These are phyloP conservation scores for Penicillium sp. DNA, from an alignment of 2,329 filamentous ascomycete species.

Conservation along the genomic window DNA sequence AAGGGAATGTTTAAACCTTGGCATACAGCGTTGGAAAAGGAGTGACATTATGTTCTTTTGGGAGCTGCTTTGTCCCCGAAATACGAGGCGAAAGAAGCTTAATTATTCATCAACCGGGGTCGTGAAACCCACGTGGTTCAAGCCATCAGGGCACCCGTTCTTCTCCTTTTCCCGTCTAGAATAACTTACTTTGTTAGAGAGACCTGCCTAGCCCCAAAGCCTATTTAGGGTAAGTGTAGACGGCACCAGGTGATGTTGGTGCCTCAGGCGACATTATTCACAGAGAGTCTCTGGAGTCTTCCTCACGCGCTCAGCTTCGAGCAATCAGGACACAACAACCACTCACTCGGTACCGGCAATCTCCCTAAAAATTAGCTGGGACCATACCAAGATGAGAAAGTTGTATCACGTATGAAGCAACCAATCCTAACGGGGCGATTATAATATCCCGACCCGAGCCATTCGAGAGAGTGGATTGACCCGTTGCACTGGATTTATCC, in stretches of 20 bases:
- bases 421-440: background rate
- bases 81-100: constrained; percentile 67
- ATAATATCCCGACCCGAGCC: background rate
- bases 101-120: constrained; percentile 6
- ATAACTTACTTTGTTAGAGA: too few relatives aligned
- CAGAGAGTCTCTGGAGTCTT: background rate
- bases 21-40: constrained; percentile 76
- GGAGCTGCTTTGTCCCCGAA: constrained; percentile 71
- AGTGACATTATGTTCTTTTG: constrained; percentile 72
- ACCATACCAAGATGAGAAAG: background rate
- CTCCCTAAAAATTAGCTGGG: background rate
- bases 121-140: background rate
- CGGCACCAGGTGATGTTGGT: background rate
- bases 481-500: constrained; percentile 9
- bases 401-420: background rate
- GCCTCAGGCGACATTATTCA: background rate
- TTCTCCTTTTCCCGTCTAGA: constrained; percentile 27
- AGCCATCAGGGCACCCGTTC: background rate
- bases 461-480: constrained; percentile 1
- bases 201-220: constrained; percentile 39
- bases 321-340: background rate
- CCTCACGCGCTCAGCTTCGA: background rate
- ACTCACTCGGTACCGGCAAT: background rate
- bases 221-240: background rate
- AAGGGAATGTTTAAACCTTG: constrained; percentile 56